Conservation (phyloP, 768 basidiomycete genomes). For the Trametes maxima region DNA sequence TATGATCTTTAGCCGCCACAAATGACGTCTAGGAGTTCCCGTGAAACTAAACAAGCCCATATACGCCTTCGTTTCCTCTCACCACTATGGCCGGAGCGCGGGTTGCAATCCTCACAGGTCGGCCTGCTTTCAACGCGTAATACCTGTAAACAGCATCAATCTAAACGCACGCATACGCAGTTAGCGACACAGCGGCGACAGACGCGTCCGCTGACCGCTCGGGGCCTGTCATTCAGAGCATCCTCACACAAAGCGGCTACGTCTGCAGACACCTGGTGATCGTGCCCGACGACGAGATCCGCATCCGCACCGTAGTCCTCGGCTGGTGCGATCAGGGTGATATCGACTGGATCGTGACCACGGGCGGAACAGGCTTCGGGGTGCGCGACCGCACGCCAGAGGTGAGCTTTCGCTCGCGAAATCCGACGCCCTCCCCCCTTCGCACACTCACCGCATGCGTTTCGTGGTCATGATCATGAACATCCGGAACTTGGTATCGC, state of each 20-base stretch:
- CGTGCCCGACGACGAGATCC: slow-evolving; percentile 65
- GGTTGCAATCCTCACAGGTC: slow-evolving; percentile 36
- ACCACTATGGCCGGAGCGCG: slow-evolving; percentile 25
- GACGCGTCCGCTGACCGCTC: slow-evolving; percentile 59
- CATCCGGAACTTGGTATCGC: too few relatives aligned
- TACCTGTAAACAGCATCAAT: neutral
- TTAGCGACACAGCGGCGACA: slow-evolving; percentile 71
- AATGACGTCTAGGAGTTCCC: neutral
- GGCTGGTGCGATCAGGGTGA: slow-evolving; percentile 46
- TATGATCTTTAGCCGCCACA: neutral
- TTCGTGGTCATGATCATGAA: neutral
- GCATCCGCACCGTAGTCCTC: slow-evolving; percentile 52
- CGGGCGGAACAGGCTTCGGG: slow-evolving; percentile 89
- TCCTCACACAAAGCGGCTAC: slow-evolving; percentile 45
- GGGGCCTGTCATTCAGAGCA: slow-evolving; percentile 60
- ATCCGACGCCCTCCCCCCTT: neutral
- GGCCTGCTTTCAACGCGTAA: neutral
- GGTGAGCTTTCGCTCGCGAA: slow-evolving; percentile 41
- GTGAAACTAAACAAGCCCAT: too few relatives aligned
- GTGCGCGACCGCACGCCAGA: slow-evolving; percentile 82
- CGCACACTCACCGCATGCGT: neutral
- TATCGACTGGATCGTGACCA: slow-evolving; percentile 79
- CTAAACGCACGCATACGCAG: slow-evolving; percentile 36
- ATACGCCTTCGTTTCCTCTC: neutral
- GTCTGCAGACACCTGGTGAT: slow-evolving; percentile 40